These are phyloP conservation scores for Lentinula detonsa DNA, from an alignment of 768 basidiomycete species.

Conservation along the genomic window DNA sequence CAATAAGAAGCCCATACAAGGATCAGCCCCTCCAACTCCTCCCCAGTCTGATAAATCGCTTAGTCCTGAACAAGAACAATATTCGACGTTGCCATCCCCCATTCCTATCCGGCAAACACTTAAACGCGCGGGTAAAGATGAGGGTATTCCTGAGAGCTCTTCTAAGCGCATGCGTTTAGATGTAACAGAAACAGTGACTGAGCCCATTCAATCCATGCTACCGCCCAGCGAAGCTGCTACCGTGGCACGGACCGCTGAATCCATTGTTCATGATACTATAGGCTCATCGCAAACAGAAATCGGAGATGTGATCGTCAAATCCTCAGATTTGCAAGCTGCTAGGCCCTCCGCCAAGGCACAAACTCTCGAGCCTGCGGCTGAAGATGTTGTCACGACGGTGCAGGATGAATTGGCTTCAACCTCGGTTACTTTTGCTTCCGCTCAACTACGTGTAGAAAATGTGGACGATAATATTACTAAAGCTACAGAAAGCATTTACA, in stretches of 20 bases:
- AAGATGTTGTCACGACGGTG: not conserved
- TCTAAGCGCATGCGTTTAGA: not conserved
- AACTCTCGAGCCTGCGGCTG: not conserved
- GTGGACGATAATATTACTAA: not conserved
- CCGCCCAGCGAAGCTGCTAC: not conserved
- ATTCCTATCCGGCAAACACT: not conserved
- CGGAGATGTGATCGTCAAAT: too few relatives aligned
- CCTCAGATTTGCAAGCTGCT: too few relatives aligned
- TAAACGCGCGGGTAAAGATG: not conserved
- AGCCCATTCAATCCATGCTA: not conserved
- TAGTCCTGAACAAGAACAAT: conserved; percentile 3
- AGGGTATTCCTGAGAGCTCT: not conserved
- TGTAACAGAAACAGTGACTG: not conserved
- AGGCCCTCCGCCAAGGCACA: not conserved
- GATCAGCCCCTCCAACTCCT: conserved; percentile 2
- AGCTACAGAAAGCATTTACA: not conserved
- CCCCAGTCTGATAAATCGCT: conserved; percentile 3
- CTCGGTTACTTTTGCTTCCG: not conserved
- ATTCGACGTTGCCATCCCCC: not conserved
- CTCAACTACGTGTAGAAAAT: not conserved
- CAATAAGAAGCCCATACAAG: not conserved
- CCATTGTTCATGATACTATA: not conserved
- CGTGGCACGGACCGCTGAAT: not conserved
- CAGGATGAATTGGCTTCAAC: not conserved
- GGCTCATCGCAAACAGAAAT: too few relatives aligned